phyloP scores from a whole-genome alignment of 495 filamentous ascomycete species.

The Neurospora sp. region DNA sequence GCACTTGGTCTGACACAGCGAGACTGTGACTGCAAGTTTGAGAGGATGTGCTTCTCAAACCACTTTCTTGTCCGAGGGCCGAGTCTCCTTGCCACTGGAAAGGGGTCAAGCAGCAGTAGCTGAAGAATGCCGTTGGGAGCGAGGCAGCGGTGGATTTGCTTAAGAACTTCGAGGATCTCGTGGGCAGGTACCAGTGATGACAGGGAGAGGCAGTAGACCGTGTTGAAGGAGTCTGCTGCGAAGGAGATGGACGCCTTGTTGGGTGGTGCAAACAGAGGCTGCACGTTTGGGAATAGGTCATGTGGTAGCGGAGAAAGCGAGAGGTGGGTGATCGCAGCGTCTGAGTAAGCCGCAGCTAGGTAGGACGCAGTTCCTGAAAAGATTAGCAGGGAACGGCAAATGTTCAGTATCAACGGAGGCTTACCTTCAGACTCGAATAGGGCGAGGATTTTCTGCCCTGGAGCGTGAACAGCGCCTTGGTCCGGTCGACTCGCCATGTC shows the following conservation, averaged over 20 bases:
- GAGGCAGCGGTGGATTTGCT: constrained; percentile 28
- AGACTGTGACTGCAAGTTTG: constrained; percentile 34
- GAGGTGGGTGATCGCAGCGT: constrained; percentile 23
- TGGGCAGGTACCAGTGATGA: constrained; percentile 27
- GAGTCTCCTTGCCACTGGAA: constrained; percentile 29
- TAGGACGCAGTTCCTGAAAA: constrained; percentile 30
- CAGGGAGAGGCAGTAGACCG: constrained; percentile 25
- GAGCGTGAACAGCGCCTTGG: background rate
- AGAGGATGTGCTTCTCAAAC: constrained; percentile 37
- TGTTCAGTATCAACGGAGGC: background rate
- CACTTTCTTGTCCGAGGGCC: constrained; percentile 36
- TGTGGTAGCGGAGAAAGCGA: constrained; percentile 25
- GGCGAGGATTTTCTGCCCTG: constrained; percentile 22
- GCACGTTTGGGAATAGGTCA: constrained; percentile 27
- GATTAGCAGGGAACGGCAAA: constrained; percentile 6
- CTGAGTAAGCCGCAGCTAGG: constrained; percentile 26
- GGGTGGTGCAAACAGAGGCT: constrained; percentile 23
- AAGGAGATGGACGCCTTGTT: constrained; percentile 22
- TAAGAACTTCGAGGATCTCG: constrained; percentile 28
- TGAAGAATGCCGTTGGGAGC: constrained; percentile 29
- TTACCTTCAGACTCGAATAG: constrained; percentile 34
- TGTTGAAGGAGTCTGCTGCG: constrained; percentile 22
- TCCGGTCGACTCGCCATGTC: background rate
- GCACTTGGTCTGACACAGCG: constrained; percentile 34
- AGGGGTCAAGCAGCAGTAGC: constrained; percentile 37